Base-by-base conservation (phyloP, 371 early-diverging fungal genomes). In the Batkoa obscura region DNA sequence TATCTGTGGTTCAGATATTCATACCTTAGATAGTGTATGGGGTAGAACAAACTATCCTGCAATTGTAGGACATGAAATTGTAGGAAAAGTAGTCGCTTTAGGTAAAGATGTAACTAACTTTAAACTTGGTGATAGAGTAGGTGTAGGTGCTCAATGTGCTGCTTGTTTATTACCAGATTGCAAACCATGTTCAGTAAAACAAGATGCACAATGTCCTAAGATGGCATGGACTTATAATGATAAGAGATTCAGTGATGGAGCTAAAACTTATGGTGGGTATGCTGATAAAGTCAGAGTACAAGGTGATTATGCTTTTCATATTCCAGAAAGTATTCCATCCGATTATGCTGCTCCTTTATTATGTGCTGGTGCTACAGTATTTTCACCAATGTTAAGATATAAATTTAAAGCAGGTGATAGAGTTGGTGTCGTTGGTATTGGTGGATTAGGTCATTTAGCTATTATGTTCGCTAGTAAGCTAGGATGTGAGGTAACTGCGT, bases 21-120 rank as follows among this genome's bases (percentile, higher is more conserved):
- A 81, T 65, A 81, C 80, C 34, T 65, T 81, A 59, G 73, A 71
- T 43, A 52, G 62, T 5, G 81, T 73, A 33, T 82, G 80, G 81
- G 73, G 74, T 0, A 57, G 63, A 35, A 64, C 69, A n/a, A 15
- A 56, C 48, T 56, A 56, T 48, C 56, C 56, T 2, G 2, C 2
- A 1, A 74, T 86, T n/a, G 70, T 79, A 15, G 88, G 89, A 30
- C 88, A 88, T 60, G 84, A 85, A 65, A 79, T 84, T 17, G 69
- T 85, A 42, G 85, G 85, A 60, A 64, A 70, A 17, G 69, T 86
- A 36, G 67, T 72, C 5, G 68, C 74, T 38, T 67, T 71, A 13
- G 86, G 83, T 38, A 63, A 60, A 0, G 60, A 64, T 42, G 80
- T 78, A 9, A 33, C 43, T 32, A 4, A 64, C 65, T 3, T 82